These are phyloP conservation scores for Bretziella fagacearum DNA, from an alignment of 2,329 filamentous ascomycete genomes.

Conservation along the genomic window DNA sequence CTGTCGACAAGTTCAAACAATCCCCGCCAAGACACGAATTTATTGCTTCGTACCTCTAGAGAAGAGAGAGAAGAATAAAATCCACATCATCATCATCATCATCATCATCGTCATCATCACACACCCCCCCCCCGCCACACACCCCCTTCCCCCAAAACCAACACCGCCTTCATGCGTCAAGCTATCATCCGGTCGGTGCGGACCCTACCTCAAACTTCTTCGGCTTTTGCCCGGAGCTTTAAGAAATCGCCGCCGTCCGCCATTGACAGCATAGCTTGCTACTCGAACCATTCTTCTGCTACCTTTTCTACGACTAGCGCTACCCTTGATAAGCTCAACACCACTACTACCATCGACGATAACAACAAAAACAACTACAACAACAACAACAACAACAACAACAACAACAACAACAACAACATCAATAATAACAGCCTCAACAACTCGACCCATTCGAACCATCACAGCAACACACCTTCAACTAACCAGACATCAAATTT, in stretches of 20 bases:
- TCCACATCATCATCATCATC: no score
- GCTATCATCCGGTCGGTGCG: slow-evolving; percentile 11
- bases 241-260: not conserved
- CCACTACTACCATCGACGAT: no score
- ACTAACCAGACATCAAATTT: not conserved
- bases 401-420: not conserved
- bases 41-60: no score
- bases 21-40: slow-evolving; percentile 1
- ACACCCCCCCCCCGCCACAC: not conserved
- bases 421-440: no score
- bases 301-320: slow-evolving; percentile 1
- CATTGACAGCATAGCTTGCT: not conserved
- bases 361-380: not conserved
- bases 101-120: not conserved
- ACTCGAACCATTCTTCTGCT: not conserved
- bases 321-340: not conserved
- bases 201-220: slow-evolving; percentile 10
- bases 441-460: no score
- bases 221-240: slow-evolving; percentile 1
- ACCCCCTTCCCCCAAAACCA: not conserved
- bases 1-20: not conserved
- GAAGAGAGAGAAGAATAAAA: no score
- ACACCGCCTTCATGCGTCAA: slow-evolving; percentile 11
- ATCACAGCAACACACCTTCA: not conserved
- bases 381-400: not conserved